Conservation (phyloP, 257 asterid species). For the Phtheirospermum japonicum region DNA sequence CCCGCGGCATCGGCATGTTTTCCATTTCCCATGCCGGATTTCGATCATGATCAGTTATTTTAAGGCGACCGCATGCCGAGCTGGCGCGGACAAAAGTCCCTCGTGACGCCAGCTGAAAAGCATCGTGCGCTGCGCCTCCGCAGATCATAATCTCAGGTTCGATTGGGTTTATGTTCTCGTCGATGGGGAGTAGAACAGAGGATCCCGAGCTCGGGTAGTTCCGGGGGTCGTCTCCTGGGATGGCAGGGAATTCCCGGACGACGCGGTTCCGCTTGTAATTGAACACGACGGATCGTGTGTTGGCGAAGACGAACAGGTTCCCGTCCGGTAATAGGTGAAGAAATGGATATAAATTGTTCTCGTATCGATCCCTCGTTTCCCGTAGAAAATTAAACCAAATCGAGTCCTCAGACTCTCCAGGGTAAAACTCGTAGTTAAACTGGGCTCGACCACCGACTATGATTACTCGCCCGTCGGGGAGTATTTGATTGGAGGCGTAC, state of each 20-base stretch:
- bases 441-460: slow-evolving; percentile 65
- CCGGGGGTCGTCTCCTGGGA: slow-evolving; percentile 49
- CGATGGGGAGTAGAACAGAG: slow-evolving; percentile 57
- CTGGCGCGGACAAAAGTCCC: slow-evolving; percentile 41
- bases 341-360: slow-evolving; percentile 71
- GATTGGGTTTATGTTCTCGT: slow-evolving; percentile 31
- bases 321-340: slow-evolving; percentile 67
- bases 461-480: slow-evolving; percentile 58
- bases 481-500: slow-evolving; percentile 65
- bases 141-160: slow-evolving; percentile 58
- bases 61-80: slow-evolving; percentile 55
- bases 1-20: slow-evolving; percentile 59
- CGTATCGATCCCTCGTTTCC: slow-evolving; percentile 47
- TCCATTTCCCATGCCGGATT: slow-evolving; percentile 53
- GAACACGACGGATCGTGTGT: slow-evolving; percentile 44
- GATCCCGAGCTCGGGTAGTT: slow-evolving; percentile 79
- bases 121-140: slow-evolving; percentile 51
- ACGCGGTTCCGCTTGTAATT: slow-evolving; percentile 39
- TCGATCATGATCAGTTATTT: slow-evolving; percentile 24
- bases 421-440: slow-evolving; percentile 58
- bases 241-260: slow-evolving; percentile 42
- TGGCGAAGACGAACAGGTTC: slow-evolving; percentile 58
- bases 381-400: slow-evolving; percentile 42
- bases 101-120: slow-evolving; percentile 27
- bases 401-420: slow-evolving; percentile 9